Evolutionary conservation across 169 alveolate species (phyloP), one percentile per base, ranked within the genome.

Genomic region (Plasmodium blacklocki): DNA sequence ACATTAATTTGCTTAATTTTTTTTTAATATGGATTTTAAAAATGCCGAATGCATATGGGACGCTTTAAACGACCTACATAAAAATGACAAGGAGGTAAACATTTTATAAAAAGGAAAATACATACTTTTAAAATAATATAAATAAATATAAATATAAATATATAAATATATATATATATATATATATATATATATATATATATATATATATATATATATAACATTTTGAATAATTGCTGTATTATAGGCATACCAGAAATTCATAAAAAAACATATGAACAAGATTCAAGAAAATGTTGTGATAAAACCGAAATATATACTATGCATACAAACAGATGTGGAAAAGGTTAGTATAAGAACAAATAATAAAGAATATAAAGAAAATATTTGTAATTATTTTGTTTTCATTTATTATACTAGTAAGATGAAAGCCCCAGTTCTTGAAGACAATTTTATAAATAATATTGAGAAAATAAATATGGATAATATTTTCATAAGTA

Each of bases 11-110:
- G 8, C 6, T 32, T 32, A 32, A 32, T 32, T 8, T 21, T 5
- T 3, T 26, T 64, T 18, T 29, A 83, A 54, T 67, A 83, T 83
- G 91, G 91, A 83, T 68, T 49, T 83, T 1, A 70, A 83, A 43
- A 83, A 49, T 3, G 91, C 91, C n/a, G 74, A 70, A 59, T 54
- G 64, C 12, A 58, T 66, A 32, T 83, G 91, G 91, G 91, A 83
- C 45, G 47, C 67, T 62, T 62, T 83, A 7, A 83, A 83, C 66
- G 83, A 83, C 18, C 26, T 83, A 59, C 68, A 59, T 59, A 59
- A 59, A 59, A 59, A 18, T 59, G 68, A 59, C 21, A 59, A 59
- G 26, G 21, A 59, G 15, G 68, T 59, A 15, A 59, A 2, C 26
- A 29, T 39, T 9, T 60, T 60, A 59, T 59, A 59, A 59, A 59